Conservation (phyloP, 768 basidiomycete species). For the Hypsizygus marmoreus region DNA sequence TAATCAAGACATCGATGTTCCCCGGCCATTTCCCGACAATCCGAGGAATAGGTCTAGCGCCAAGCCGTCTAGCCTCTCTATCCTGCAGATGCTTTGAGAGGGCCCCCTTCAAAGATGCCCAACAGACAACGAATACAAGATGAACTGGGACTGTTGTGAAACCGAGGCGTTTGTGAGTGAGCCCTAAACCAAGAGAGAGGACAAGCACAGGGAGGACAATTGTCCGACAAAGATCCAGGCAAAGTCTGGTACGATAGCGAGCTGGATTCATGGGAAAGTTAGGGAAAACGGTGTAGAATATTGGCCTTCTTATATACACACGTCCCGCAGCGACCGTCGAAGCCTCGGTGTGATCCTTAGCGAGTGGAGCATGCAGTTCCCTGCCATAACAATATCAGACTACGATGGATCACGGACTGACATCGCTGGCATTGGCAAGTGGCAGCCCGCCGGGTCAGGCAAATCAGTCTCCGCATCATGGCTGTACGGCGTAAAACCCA, state of each 20-base stretch:
- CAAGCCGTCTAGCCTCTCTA: constrained; percentile 47
- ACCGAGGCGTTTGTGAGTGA: constrained; percentile 34
- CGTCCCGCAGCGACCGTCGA: too few species aligned
- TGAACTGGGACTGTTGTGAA: constrained; percentile 38
- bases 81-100: constrained; percentile 37
- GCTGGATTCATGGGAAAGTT: constrained; percentile 37
- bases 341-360: too few species aligned
- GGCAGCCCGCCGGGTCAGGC: constrained; percentile 5
- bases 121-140: constrained; percentile 41
- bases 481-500: constrained; percentile 9
- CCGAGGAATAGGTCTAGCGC: constrained; percentile 54
- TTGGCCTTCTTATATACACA: constrained; percentile 9
- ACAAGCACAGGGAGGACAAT: constrained; percentile 42
- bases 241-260: constrained; percentile 51
- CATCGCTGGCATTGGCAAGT: constrained; percentile 1
- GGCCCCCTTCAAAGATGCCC: constrained; percentile 36
- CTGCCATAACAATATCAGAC: constrained; percentile 12
- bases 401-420: constrained; percentile 12
- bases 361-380: constrained; percentile 12
- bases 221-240: constrained; percentile 45
- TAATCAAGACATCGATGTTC: constrained; percentile 69
- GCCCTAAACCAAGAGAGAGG: constrained; percentile 31
- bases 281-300: not conserved
- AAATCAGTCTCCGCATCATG: constrained; percentile 10
- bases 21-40: constrained; percentile 76